Evolutionary conservation across 768 basidiomycete species (phyloP).

Genomic region (Tylopilus vinaceipallidus): DNA sequence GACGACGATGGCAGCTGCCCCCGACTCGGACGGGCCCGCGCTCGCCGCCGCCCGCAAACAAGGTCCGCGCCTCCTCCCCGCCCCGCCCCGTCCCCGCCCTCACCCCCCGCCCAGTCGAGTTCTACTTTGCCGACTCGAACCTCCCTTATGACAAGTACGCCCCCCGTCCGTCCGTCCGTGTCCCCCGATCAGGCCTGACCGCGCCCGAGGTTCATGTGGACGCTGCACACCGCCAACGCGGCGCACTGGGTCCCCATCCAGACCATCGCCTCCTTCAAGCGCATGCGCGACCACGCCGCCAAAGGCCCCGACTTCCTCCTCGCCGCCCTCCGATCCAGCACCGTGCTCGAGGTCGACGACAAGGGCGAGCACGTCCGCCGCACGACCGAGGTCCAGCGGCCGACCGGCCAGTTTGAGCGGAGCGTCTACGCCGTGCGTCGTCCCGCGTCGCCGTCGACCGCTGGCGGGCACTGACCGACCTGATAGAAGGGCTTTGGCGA

Average conservation of each 20-base stretch:
- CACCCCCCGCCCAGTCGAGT: constrained; percentile 62
- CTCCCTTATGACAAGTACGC: constrained; percentile 83
- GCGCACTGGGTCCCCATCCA: constrained; percentile 91
- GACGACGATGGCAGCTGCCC: too few relatives aligned
- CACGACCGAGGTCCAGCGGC: constrained; percentile 70
- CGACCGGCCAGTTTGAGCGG: constrained; percentile 75
- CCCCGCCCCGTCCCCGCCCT: not conserved
- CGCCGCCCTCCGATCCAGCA: constrained; percentile 55
- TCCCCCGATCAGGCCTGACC: not conserved
- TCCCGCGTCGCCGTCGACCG: not conserved
- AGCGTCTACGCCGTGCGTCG: constrained; percentile 84
- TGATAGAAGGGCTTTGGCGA: constrained; percentile 85
- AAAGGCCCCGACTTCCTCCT: constrained; percentile 69
- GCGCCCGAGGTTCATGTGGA: constrained; percentile 85
- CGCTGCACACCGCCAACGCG: constrained; percentile 71
- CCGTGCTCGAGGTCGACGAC: constrained; percentile 71
- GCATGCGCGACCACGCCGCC: constrained; percentile 74
- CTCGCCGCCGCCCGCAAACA: constrained; percentile 53
- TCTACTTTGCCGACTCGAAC: constrained; percentile 97
- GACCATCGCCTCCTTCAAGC: constrained; percentile 90
- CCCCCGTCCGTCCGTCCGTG: not conserved
- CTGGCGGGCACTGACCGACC: not conserved
- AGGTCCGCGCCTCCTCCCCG: constrained; percentile 37
- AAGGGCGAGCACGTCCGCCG: constrained; percentile 72
- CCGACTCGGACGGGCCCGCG: too few relatives aligned